Evolutionary conservation across 768 basidiomycete species (phyloP).

Genomic region (Boletus rubescentipes): DNA sequence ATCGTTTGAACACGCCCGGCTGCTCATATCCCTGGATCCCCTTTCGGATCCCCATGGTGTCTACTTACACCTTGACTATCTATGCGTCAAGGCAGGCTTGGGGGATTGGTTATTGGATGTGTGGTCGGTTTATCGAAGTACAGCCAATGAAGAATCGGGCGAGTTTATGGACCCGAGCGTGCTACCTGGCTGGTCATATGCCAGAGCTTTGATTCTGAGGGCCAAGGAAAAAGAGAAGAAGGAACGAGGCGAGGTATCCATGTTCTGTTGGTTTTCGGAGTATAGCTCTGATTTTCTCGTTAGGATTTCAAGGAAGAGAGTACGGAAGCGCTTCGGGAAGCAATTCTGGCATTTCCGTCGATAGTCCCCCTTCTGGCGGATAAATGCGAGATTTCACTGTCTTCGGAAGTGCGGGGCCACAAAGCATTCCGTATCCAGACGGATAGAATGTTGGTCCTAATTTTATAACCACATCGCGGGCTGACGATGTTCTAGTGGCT

Average conservation of each 20-base stretch:
- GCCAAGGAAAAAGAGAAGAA: slow-evolving; percentile 46
- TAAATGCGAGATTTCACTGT: slow-evolving; percentile 71
- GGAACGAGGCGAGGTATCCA: slow-evolving; percentile 39
- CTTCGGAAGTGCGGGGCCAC: slow-evolving; percentile 56
- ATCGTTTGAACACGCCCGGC: slow-evolving; percentile 87
- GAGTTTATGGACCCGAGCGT: slow-evolving; percentile 50
- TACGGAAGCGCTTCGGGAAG: slow-evolving; percentile 67
- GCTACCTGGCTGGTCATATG: slow-evolving; percentile 78
- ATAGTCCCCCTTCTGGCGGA: slow-evolving; percentile 82
- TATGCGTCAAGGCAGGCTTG: slow-evolving; percentile 82
- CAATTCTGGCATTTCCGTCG: slow-evolving; percentile 76
- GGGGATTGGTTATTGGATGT: slow-evolving; percentile 76
- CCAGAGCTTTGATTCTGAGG: slow-evolving; percentile 66
- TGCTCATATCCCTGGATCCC: slow-evolving; percentile 84
- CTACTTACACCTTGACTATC: slow-evolving; percentile 77
- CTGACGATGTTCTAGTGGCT: slow-evolving; percentile 31
- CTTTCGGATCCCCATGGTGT: slow-evolving; percentile 88
- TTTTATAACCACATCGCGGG: neutral
- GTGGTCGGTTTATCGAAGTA: slow-evolving; percentile 33
- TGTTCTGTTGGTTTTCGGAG: neutral
- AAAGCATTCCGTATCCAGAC: slow-evolving; percentile 68
- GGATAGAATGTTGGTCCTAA: slow-evolving; percentile 51
- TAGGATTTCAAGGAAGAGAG: slow-evolving; percentile 55
- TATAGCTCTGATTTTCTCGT: neutral
- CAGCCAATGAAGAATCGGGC: slow-evolving; percentile 5